Base-by-base conservation (phyloP, 2,329 filamentous ascomycete species). In the Alternaria metachromatica region DNA sequence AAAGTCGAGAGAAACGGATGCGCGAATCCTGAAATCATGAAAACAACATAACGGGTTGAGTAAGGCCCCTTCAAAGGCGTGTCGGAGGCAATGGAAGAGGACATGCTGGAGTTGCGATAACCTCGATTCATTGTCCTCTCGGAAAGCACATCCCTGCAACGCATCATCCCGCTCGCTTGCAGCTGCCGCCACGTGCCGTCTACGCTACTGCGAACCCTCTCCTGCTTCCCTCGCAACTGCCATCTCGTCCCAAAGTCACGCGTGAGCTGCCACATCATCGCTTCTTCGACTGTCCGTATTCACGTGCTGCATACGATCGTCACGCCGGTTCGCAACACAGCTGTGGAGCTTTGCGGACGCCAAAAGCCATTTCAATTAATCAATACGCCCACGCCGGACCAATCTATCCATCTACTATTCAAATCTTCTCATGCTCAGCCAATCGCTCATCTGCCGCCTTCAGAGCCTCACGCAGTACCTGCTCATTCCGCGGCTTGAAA, bases 401-500 rank as follows among this genome's bases (percentile, higher is more conserved):
- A n/a, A 53, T 53, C 30, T 41, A 25, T 20, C 8, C 20, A 41
- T 41, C 37, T 3, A 26, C 26, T 15, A 13, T 43, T 55, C 26
- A 66, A 23, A 41, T 50, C 59, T 60, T 68, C 33, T 64, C 61
- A 25, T 64, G 53, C 55, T 65, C 68, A n/a, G 61, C 67, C 51
- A 76, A 59, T 63, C 71, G 66, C 67, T 69, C 69, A 37, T 76
- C 75, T 3, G 72, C 73, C 63, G 75, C 73, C 46, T 58, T 73
- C 72, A 87, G 66, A 21, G 80, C 81, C 68, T 77, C 76, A 56
- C 80, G 78, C 75, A 87, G 71, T n/a, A 76, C 79, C n/a, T 58
- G 68, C 70, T 82, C 80, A 65, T 85, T 81, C 66, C 86, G 81
- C 15, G 88, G 88, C 44, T 87, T 84, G 72, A 90, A 89, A 6